Conservation (phyloP, 768 basidiomycete genomes). For the Boletus speciosus region DNA sequence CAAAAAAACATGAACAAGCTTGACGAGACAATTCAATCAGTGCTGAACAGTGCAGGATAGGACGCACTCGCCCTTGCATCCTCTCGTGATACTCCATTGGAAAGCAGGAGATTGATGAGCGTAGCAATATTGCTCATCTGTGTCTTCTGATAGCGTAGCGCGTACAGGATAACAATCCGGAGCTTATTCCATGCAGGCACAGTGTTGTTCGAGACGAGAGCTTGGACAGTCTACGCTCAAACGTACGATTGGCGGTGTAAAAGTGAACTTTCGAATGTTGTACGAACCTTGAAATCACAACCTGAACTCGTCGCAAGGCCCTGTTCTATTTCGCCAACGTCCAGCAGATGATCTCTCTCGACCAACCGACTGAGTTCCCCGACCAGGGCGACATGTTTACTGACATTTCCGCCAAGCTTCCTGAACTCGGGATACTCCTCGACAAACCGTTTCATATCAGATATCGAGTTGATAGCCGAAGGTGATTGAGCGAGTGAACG, state of each 20-base stretch:
- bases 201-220: slow-evolving; percentile 60
- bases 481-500: slow-evolving; percentile 74
- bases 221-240: slow-evolving; percentile 69
- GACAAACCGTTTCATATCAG: slow-evolving; percentile 96
- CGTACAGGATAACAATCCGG: slow-evolving; percentile 86
- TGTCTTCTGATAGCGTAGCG: slow-evolving; percentile 90
- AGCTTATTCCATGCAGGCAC: slow-evolving; percentile 83
- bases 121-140: slow-evolving; percentile 78
- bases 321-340: slow-evolving; percentile 93
- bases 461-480: slow-evolving; percentile 84
- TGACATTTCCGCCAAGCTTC: slow-evolving; percentile 95
- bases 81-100: slow-evolving; percentile 72
- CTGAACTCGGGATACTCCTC: slow-evolving; percentile 98
- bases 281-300: slow-evolving; percentile 76
- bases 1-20: slow-evolving; percentile 91
- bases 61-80: slow-evolving; percentile 57
- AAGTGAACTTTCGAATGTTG: not conserved
- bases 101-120: slow-evolving; percentile 68
- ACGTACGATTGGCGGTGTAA: not conserved
- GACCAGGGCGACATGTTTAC: slow-evolving; percentile 96
- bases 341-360: slow-evolving; percentile 78
- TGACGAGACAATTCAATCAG: slow-evolving; percentile 11
- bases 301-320: slow-evolving; percentile 91
- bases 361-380: slow-evolving; percentile 94
- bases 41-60: slow-evolving; percentile 4